Evolutionary conservation across 75 land plant species (phyloP).

Genomic region (Isoetes taiwanensis): DNA sequence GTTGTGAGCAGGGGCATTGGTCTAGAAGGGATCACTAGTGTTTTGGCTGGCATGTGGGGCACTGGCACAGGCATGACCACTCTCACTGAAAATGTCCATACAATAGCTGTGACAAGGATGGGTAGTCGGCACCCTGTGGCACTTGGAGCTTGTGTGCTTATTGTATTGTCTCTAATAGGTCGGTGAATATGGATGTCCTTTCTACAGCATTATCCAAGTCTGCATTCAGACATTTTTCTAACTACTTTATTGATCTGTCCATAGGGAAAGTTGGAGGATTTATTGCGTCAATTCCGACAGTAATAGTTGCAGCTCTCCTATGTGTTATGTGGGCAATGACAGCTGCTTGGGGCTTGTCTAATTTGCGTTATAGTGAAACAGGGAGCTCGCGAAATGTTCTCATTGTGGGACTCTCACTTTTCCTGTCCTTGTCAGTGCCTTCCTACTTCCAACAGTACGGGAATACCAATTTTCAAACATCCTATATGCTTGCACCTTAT

Average conservation of each 20-base stretch:
- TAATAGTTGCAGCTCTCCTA: conserved; percentile 56
- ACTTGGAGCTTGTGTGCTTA: conserved; percentile 66
- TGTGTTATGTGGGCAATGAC: conserved; percentile 63
- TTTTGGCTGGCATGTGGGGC: conserved; percentile 92
- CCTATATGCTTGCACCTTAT: too few species aligned
- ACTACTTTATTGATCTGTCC: background rate
- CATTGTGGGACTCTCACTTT: conserved; percentile 75
- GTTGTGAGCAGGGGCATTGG: conserved; percentile 90
- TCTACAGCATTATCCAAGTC: background rate
- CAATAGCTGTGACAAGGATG: conserved; percentile 71
- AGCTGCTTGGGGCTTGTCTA: conserved; percentile 69
- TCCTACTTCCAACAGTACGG: conserved; percentile 79
- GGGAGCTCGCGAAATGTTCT: conserved; percentile 60
- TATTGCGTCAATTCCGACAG: conserved; percentile 75
- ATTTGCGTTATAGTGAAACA: conserved; percentile 49
- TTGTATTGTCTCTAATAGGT: conserved; percentile 73
- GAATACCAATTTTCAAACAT: conserved; percentile 28
- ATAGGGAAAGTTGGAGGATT: conserved; percentile 81
- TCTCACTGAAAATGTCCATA: conserved; percentile 83
- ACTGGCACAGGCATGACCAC: conserved; percentile 83
- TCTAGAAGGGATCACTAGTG: conserved; percentile 75
- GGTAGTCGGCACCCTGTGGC: conserved; percentile 72
- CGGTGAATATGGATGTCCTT: background rate
- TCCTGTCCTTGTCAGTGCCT: conserved; percentile 62
- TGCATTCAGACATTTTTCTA: background rate